Evolutionary conservation across 257 asterid species (phyloP).

Genomic region (Solanum ossicruentum): DNA sequence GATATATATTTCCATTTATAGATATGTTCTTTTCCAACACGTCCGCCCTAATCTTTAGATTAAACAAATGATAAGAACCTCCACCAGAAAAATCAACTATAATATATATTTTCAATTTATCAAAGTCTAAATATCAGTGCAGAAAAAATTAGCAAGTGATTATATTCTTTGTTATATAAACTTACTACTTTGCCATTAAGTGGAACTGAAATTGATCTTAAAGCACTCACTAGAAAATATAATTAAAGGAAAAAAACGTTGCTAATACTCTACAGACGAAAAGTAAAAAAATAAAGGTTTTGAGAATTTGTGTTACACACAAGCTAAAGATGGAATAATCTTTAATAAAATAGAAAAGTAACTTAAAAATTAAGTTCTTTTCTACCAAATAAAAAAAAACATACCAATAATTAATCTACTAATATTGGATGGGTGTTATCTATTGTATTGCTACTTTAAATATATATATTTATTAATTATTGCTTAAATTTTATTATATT

Average conservation of each 20-base stretch:
- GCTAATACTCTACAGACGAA: not conserved
- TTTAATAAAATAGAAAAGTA: not conserved
- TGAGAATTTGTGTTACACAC: not conserved
- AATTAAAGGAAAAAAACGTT: not conserved
- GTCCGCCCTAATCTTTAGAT: not conserved
- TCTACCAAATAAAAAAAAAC: not conserved
- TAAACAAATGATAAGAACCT: not conserved
- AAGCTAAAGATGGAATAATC: not conserved
- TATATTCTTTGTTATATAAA: not conserved
- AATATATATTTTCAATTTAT: not conserved
- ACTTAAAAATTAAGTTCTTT: not conserved
- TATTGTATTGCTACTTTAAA: not conserved
- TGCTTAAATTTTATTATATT: not conserved
- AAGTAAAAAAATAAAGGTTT: not conserved
- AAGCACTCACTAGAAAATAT: not conserved
- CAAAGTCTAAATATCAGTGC: not conserved
- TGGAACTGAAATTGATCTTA: not conserved
- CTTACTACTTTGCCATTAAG: not conserved
- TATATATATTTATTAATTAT: not conserved
- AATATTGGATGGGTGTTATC: not conserved
- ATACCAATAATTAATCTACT: not conserved
- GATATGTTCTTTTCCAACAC: not conserved
- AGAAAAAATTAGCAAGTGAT: not conserved
- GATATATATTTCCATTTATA: not conserved
- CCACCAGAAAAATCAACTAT: not conserved